A percentile compares a stretch with the other conserved stretches of the same genome.
Conservation (phyloP, 2,329 filamentous ascomycete species). For the Fonsecaea multimorphosa region DNA sequence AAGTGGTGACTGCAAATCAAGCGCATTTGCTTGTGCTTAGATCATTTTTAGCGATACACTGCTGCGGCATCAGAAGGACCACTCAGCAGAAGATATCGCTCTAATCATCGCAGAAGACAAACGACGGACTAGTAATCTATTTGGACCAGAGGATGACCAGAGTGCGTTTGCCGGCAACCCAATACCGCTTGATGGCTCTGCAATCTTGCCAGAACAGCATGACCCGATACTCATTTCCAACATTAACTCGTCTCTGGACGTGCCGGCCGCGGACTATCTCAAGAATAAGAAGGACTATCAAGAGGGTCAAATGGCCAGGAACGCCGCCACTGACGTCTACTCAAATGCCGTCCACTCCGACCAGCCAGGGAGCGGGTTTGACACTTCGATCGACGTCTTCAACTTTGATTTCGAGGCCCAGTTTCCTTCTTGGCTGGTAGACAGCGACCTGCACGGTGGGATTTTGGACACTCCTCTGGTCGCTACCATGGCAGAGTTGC, state of each 20-base stretch:
- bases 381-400: conserved; percentile 27
- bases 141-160: conserved; percentile 4
- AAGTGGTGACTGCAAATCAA: conserved; percentile 12
- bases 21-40: not conserved
- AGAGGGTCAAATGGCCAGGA: conserved; percentile 4
- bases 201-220: conserved; percentile 1
- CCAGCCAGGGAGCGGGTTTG: conserved; percentile 14
- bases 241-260: conserved; percentile 5
- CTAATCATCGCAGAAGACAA: not conserved
- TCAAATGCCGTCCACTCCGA: conserved; percentile 10
- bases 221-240: conserved; percentile 3
- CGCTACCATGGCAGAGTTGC: conserved; percentile 31
- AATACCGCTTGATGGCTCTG: conserved; percentile 2
- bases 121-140: not conserved
- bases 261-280: not conserved
- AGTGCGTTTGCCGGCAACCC: conserved; percentile 9
- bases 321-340: conserved; percentile 18
- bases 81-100: conserved; percentile 20
- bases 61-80: conserved; percentile 35
- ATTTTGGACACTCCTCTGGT: conserved; percentile 34
- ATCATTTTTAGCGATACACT: conserved; percentile 31
- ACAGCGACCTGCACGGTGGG: conserved; percentile 30
- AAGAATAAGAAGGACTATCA: not conserved
- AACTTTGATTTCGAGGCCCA: conserved; percentile 33
- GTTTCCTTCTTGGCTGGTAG: conserved; percentile 34